Base-by-base conservation (phyloP, 257 asterid species). In the Striga asiatica region DNA sequence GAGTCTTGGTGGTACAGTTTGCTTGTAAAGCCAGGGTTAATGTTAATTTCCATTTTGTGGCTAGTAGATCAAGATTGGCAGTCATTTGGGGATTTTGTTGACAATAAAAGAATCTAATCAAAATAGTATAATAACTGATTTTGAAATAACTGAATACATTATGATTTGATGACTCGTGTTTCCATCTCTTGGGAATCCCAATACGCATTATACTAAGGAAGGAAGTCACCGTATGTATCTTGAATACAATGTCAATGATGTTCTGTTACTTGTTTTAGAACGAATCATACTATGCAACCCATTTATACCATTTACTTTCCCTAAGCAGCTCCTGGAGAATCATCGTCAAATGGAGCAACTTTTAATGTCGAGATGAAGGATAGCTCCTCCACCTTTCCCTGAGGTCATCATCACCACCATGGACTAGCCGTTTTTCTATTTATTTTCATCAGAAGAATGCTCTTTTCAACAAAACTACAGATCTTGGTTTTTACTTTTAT, bases 311-410 rank as follows among this genome's bases (percentile, higher is more conserved):
- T 20, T 50, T 38, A 34, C 34, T 18, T 49, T 60, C 19, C 8
- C 24, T n/a, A 24, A 28, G 68, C 94, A 91, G 98, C 94, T 64
- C 52, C 85, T 2, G 83, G 76, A n/a, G n/a, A n/a, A n/a, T n/a
- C n/a, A n/a, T n/a, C n/a, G n/a, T n/a, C n/a, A n/a, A n/a, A n/a
- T n/a, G n/a, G n/a, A n/a, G n/a, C n/a, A n/a, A n/a, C n/a, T n/a
- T n/a, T n/a, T n/a, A n/a, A n/a, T n/a, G n/a, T n/a, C n/a, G n/a
- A n/a, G n/a, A n/a, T n/a, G n/a, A n/a, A n/a, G n/a, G n/a, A n/a
- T n/a, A n/a, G n/a, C n/a, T n/a, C n/a, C n/a, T n/a, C n/a, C n/a
- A n/a, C n/a, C n/a, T n/a, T n/a, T n/a, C n/a, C n/a, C n/a, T n/a
- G n/a, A n/a, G n/a, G n/a, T n/a, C n/a, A n/a, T n/a, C n/a, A n/a